Conservation (phyloP, 2,329 filamentous ascomycete species). For the Raffaelea albimanens region DNA sequence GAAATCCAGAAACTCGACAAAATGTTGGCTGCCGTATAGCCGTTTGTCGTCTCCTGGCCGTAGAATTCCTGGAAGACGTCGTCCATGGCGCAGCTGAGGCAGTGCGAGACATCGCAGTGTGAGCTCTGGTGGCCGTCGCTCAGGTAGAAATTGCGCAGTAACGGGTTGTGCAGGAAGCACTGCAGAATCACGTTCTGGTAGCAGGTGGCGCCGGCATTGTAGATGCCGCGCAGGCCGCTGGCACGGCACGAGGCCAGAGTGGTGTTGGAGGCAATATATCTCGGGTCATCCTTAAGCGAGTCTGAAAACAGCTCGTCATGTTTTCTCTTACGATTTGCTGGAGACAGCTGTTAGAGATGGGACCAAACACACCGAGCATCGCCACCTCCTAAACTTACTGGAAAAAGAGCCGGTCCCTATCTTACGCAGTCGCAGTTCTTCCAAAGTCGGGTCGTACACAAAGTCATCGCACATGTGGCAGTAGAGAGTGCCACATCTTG, state of each 20-base stretch:
- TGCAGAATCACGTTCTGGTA: constrained; percentile 97
- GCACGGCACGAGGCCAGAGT: constrained; percentile 57
- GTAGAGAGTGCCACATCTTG: constrained; percentile 62
- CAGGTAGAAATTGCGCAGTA: constrained; percentile 86
- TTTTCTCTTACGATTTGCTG: constrained; percentile 60
- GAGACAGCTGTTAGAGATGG: neutral
- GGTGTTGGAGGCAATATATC: constrained; percentile 70
- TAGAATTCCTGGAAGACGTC: constrained; percentile 68
- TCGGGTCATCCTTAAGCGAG: constrained; percentile 59
- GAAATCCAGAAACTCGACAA: constrained; percentile 85
- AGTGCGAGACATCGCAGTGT: constrained; percentile 58
- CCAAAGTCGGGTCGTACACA: constrained; percentile 72
- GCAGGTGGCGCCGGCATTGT: constrained; percentile 97
- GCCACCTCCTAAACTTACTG: constrained; percentile 32
- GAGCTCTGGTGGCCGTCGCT: constrained; percentile 76
- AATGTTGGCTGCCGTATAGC: constrained; percentile 83
- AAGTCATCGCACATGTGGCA: constrained; percentile 77
- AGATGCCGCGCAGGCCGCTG: constrained; percentile 81
- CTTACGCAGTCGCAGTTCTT: constrained; percentile 64
- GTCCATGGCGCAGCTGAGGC: constrained; percentile 62
- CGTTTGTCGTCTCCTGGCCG: constrained; percentile 68
- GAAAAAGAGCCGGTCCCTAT: constrained; percentile 57
- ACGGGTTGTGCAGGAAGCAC: constrained; percentile 84
- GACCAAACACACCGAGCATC: no score
- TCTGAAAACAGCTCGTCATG: constrained; percentile 60